Percentiles rank a stretch among this genome's conserved stretches.
Evolutionary conservation across 371 early-diverging fungal genomes (phyloP).

Genomic region (Syncephalastrum racemosum): DNA sequence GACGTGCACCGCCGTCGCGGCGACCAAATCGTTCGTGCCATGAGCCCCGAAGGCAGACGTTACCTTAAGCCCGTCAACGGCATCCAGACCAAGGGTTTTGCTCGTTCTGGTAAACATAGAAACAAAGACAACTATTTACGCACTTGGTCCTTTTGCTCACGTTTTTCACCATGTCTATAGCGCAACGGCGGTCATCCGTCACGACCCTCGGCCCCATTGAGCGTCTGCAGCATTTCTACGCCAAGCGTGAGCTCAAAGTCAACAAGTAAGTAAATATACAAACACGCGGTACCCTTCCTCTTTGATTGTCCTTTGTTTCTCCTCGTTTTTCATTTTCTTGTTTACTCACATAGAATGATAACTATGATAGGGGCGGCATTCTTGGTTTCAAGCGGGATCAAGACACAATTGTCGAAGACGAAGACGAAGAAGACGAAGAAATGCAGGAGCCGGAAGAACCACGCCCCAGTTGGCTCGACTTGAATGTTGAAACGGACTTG

Average conservation of each 20-base stretch:
- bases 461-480: constrained; percentile 46
- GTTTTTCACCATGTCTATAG: constrained; percentile 9
- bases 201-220: constrained; percentile 49
- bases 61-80: constrained; percentile 47
- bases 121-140: neutral
- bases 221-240: constrained; percentile 50
- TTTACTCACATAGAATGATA: too few species aligned
- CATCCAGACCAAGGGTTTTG: constrained; percentile 50
- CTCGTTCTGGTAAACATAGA: constrained; percentile 39
- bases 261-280: constrained; percentile 43
- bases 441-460: constrained; percentile 33
- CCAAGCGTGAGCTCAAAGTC: constrained; percentile 41
- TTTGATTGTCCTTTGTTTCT: neutral
- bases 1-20: neutral
- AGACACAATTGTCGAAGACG: constrained; percentile 28
- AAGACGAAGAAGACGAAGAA: constrained; percentile 26
- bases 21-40: constrained; percentile 33
- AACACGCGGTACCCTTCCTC: too few species aligned
- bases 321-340: neutral
- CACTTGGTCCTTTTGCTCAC: neutral
- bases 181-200: constrained; percentile 50
- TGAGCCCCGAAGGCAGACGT: constrained; percentile 41
- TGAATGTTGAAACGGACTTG: constrained; percentile 46
- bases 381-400: constrained; percentile 36
- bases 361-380: constrained; percentile 33